phyloP scores from a whole-genome alignment of 176 grass and related monocot species.

The Themeda triandra region DNA sequence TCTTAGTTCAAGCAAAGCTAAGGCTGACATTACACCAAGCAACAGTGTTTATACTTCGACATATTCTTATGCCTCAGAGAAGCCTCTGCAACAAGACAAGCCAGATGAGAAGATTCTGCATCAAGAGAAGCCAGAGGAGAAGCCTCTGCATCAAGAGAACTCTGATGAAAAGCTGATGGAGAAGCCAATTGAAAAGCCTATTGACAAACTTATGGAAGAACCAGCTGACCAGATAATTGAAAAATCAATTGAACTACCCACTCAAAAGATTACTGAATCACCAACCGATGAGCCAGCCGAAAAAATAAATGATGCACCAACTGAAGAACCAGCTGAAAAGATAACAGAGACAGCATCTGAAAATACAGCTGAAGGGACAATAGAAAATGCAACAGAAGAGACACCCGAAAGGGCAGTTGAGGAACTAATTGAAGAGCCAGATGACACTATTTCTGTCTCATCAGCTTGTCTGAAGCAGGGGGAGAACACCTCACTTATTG shows the following conservation, averaged over 20 bases:
- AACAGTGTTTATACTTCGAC: conserved; percentile 57
- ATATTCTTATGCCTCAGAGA: conserved; percentile 72
- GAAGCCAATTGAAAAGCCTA: conserved; percentile 26
- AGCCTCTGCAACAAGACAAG: conserved; percentile 44
- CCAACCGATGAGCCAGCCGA: conserved; percentile 34
- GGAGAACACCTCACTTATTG: conserved; percentile 29
- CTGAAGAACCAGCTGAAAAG: conserved; percentile 40
- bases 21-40: conserved; percentile 51
- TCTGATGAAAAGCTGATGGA: conserved; percentile 45
- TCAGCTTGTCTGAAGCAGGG: conserved; percentile 37
- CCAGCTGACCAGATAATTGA: conserved; percentile 43
- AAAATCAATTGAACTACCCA: conserved; percentile 37
- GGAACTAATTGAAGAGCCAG: conserved; percentile 37
- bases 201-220: conserved; percentile 36
- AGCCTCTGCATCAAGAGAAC: conserved; percentile 41
- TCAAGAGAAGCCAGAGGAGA: conserved; percentile 45
- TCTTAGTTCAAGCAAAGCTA: conserved; percentile 80
- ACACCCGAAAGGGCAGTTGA: conserved; percentile 28
- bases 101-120: conserved; percentile 32
- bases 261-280: conserved; percentile 33
- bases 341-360: conserved; percentile 16
- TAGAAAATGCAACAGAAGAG: conserved; percentile 37
- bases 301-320: conserved; percentile 18
- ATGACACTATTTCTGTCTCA: conserved; percentile 31
- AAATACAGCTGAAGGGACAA: conserved; percentile 30